A percentile compares a stretch with the other conserved stretches of the same genome.
These are phyloP conservation scores for Bipolaris gigantea DNA, from an alignment of 2,329 filamentous ascomycete species.

Conservation along the genomic window DNA sequence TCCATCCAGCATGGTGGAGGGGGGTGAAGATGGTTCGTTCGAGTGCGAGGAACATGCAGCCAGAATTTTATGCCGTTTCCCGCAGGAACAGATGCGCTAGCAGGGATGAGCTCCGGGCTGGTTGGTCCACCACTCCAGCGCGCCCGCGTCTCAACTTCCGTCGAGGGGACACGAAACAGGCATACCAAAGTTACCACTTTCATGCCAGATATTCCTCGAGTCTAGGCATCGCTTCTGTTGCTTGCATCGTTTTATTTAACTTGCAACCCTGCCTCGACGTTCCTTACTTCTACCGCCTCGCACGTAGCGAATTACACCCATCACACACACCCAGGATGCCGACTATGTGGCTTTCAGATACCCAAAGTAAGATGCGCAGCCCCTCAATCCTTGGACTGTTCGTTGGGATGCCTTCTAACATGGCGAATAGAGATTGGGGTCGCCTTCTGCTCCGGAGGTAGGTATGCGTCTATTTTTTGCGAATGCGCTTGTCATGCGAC, in stretches of 20 bases:
- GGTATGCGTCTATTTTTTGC: conserved; percentile 48
- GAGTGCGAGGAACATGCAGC: background rate
- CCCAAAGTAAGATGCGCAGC: conserved; percentile 72
- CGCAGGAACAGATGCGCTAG: conserved; percentile 24
- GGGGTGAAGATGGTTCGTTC: background rate
- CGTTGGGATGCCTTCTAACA: conserved; percentile 11
- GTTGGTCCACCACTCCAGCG: conserved; percentile 13
- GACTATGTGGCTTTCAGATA: conserved; percentile 94
- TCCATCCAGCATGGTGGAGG: background rate
- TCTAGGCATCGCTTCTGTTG: conserved; percentile 4
- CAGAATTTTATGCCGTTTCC: conserved; percentile 23
- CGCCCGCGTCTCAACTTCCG: conserved; percentile 20
- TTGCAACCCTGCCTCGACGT: background rate
- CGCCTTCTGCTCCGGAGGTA: conserved; percentile 96
- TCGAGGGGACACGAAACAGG: conserved; percentile 38
- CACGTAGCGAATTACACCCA: conserved; percentile 5
- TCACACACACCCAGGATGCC: conserved; percentile 56
- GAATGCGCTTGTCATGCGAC: conserved; percentile 19
- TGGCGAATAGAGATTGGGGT: conserved; percentile 79
- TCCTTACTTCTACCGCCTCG: background rate
- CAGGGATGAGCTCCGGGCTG: conserved; percentile 21
- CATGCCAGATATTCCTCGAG: conserved; percentile 12
- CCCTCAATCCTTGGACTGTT: background rate
- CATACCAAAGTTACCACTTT: conserved; percentile 12
- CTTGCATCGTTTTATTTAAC: background rate